A percentile compares a stretch with the other conserved stretches of the same genome.
These are phyloP conservation scores for Endocalyx cinctus DNA, from an alignment of 2,329 filamentous ascomycete species.

Conservation along the genomic window DNA sequence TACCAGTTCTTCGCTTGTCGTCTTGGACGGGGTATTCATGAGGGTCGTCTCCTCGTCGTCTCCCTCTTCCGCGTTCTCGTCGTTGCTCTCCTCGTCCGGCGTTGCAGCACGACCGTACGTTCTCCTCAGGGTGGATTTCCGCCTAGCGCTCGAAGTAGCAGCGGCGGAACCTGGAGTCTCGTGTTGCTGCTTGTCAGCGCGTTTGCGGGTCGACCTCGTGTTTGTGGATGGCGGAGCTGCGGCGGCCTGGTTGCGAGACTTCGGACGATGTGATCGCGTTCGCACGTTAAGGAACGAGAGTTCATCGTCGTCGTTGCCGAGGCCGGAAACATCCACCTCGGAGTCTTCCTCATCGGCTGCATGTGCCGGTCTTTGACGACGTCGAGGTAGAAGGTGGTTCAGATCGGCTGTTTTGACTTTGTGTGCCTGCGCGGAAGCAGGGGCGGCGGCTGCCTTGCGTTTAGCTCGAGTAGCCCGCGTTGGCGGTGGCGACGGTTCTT, in stretches of 20 bases:
- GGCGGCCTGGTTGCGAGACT: constrained; percentile 24
- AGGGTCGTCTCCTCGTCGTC: constrained; percentile 33
- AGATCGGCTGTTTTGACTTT: constrained; percentile 52
- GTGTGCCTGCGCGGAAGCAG: too few relatives aligned
- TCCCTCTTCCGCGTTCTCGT: constrained; percentile 25
- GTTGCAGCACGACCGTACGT: constrained; percentile 46
- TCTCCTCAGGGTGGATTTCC: too few relatives aligned
- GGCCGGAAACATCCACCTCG: constrained; percentile 43
- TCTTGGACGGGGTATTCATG: too few relatives aligned
- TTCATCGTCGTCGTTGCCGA: constrained; percentile 53
- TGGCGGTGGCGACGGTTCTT: constrained; percentile 24
- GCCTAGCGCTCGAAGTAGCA: constrained; percentile 17
- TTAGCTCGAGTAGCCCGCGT: constrained; percentile 23
- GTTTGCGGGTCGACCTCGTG: constrained; percentile 5
- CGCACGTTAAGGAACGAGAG: constrained; percentile 41
- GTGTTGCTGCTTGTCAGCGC: constrained; percentile 17
- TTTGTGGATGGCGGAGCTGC: constrained; percentile 1
- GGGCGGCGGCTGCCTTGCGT: constrained; percentile 30
- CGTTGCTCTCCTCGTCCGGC: constrained; percentile 25
- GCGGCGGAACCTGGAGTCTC: constrained; percentile 7
- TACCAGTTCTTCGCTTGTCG: constrained; percentile 55
- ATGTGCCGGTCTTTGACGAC: constrained; percentile 37
- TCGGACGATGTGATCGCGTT: constrained; percentile 27
- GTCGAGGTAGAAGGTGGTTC: constrained; percentile 48
- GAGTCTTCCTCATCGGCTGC: constrained; percentile 39